Percentiles rank a stretch among this genome's conserved stretches.
phyloP scores from a whole-genome alignment of 768 basidiomycete genomes.

The Cubamyces sp. region DNA sequence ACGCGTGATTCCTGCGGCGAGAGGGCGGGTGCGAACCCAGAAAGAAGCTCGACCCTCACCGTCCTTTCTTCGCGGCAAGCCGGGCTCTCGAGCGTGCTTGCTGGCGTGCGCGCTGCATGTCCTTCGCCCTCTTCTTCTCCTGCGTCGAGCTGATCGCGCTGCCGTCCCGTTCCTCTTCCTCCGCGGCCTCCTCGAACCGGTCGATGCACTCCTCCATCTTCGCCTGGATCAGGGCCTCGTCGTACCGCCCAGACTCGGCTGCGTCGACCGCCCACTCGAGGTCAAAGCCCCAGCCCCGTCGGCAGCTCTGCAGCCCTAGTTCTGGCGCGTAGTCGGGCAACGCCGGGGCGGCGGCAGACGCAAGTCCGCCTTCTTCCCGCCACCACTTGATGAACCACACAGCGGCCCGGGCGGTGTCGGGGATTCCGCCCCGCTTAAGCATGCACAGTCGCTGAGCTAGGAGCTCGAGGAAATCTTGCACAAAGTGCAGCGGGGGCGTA shows the following conservation, averaged over 20 bases:
- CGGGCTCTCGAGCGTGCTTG: conserved; percentile 39
- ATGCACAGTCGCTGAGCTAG: conserved; percentile 83
- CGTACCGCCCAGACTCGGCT: conserved; percentile 28
- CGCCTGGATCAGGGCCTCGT: conserved; percentile 48
- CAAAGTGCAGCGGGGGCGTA: conserved; percentile 59
- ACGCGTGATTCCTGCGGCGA: background rate
- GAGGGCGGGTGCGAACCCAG: background rate
- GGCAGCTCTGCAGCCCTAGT: conserved; percentile 25
- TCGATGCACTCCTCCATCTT: conserved; percentile 78
- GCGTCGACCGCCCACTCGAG: conserved; percentile 48
- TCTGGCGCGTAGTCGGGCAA: conserved; percentile 5
- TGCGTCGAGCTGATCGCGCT: conserved; percentile 70
- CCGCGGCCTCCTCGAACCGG: conserved; percentile 47
- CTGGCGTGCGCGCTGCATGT: conserved; percentile 44
- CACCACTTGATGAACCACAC: conserved; percentile 87
- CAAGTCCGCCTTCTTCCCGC: conserved; percentile 71
- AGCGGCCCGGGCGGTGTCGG: conserved; percentile 73
- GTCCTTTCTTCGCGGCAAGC: conserved; percentile 28
- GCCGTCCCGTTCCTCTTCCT: conserved; percentile 56
- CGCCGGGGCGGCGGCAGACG: conserved; percentile 39
- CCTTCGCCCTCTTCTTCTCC: conserved; percentile 59
- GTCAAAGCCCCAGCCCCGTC: conserved; percentile 86
- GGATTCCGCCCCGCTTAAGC: conserved; percentile 73
- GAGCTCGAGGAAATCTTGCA: conserved; percentile 65
- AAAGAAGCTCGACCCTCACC: background rate